These are phyloP conservation scores for Lactuca sativa DNA, from an alignment of 129 eudicot genomes.

Conservation along the genomic window DNA sequence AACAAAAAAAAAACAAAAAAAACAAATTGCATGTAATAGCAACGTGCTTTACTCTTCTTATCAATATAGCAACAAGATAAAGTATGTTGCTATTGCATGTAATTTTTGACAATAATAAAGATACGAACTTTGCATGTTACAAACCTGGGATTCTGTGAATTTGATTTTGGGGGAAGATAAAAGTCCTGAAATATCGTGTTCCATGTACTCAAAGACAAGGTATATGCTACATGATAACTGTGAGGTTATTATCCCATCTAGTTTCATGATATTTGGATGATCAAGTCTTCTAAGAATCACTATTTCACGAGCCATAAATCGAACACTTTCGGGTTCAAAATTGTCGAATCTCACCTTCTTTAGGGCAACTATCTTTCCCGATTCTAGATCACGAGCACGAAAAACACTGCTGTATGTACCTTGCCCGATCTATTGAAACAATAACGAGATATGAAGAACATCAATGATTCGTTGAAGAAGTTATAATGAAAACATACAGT, in stretches of 20 bases:
- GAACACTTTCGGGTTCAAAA: conserved; percentile 95
- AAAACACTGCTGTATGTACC: conserved; percentile 95
- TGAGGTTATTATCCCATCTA: conserved; percentile 82
- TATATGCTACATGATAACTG: conserved; percentile 82
- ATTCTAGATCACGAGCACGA: conserved; percentile 72
- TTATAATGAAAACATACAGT: conserved; percentile 7
- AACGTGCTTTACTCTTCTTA: neutral
- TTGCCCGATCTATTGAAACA: conserved; percentile 65
- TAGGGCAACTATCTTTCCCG: conserved; percentile 77
- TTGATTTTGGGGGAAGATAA: conserved; percentile 69
- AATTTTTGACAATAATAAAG: neutral
- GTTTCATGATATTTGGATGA: conserved; percentile 85
- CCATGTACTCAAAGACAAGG: conserved; percentile 96
- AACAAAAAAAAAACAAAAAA: neutral
- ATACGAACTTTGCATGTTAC: conserved; percentile 13
- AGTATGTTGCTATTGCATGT: neutral
- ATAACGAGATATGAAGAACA: neutral
- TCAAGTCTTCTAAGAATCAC: conserved; percentile 80
- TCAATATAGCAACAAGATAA: neutral
- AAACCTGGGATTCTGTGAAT: conserved; percentile 86
- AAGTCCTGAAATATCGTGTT: conserved; percentile 87
- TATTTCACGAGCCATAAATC: conserved; percentile 97
- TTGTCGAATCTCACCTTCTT: conserved; percentile 92
- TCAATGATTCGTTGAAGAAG: neutral
- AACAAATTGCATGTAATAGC: neutral